Evolutionary conservation across 2,329 filamentous ascomycete genomes (phyloP).

Genomic region (Leptographium radiaticola): DNA sequence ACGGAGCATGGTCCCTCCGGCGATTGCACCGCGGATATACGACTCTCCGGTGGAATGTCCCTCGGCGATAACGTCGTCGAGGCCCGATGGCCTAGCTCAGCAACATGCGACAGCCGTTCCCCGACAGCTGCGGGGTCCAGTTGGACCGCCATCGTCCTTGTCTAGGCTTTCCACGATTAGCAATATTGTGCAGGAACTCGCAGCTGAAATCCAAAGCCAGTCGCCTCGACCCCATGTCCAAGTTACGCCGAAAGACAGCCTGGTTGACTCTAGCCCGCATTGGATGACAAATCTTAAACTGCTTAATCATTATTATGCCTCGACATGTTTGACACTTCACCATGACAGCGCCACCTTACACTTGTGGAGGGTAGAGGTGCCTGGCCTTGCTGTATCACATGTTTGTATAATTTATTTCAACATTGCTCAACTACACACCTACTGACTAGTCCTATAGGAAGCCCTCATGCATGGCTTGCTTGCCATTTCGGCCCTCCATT

Average conservation of each 20-base stretch:
- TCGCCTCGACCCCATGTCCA: not conserved
- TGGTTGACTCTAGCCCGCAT: not conserved
- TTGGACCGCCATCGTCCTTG: not conserved
- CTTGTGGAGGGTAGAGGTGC: not conserved
- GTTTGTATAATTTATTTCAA: not conserved
- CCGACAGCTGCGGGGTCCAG: not conserved
- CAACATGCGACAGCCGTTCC: not conserved
- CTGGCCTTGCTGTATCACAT: not conserved
- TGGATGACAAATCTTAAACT: constrained; percentile 1
- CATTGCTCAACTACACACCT: not conserved
- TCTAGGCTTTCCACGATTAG: not conserved
- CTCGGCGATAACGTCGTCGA: not conserved
- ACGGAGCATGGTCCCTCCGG: not conserved
- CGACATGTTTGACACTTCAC: not conserved
- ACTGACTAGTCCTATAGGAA: not conserved
- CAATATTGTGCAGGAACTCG: not conserved
- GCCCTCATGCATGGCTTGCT: constrained; percentile 1
- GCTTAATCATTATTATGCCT: not conserved
- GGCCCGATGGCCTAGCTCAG: not conserved
- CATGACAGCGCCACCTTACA: not conserved
- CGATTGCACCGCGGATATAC: not conserved
- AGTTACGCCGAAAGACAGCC: not conserved
- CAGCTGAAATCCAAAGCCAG: not conserved
- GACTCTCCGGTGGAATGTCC: not conserved
- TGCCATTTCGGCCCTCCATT: not conserved